These are phyloP conservation scores for Sungouiella thailandica DNA, from an alignment of 805 yeast species.

Conservation along the genomic window DNA sequence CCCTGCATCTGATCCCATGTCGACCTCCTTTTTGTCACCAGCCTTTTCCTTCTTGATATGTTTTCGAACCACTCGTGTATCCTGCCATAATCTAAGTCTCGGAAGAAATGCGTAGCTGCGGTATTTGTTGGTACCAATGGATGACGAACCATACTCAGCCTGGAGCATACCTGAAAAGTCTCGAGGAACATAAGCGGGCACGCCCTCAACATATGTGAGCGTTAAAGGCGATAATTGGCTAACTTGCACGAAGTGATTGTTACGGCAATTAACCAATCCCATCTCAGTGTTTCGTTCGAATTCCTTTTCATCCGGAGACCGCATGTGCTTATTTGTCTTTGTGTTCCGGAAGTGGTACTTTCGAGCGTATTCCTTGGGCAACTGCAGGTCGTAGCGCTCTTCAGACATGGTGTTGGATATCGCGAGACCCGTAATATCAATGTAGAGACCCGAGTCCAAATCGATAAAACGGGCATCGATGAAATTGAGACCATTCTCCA, in stretches of 20 bases:
- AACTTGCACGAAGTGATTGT: slow-evolving; percentile 27
- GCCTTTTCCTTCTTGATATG: slow-evolving; percentile 9
- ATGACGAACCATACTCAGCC: slow-evolving; percentile 20
- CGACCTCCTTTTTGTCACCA: background rate
- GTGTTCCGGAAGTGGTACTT: background rate
- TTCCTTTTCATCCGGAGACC: slow-evolving; percentile 1
- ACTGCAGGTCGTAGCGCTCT: slow-evolving; percentile 12
- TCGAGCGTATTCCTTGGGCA: background rate
- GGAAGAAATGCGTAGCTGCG: slow-evolving; percentile 17
- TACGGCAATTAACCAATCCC: slow-evolving; percentile 26
- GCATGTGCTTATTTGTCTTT: background rate
- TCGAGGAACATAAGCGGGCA: slow-evolving; percentile 24
- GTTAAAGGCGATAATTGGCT: slow-evolving; percentile 14
- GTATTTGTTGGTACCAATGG: slow-evolving; percentile 12
- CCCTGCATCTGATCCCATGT: slow-evolving; percentile 1
- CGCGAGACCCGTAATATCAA: slow-evolving; percentile 51
- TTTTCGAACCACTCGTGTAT: slow-evolving; percentile 7
- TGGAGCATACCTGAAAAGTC: slow-evolving; percentile 20
- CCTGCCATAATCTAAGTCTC: slow-evolving; percentile 14
- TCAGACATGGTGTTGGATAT: slow-evolving; percentile 19
- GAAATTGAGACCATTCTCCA: slow-evolving; percentile 23
- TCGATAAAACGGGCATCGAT: slow-evolving; percentile 53
- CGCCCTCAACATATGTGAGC: slow-evolving; percentile 7
- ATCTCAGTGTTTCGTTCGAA: slow-evolving; percentile 17
- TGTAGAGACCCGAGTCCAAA: slow-evolving; percentile 51